Percentiles rank a stretch among this genome's conserved stretches.
Conservation (phyloP, 164 flowering plant species). For the Macadamia tetraphylla region DNA sequence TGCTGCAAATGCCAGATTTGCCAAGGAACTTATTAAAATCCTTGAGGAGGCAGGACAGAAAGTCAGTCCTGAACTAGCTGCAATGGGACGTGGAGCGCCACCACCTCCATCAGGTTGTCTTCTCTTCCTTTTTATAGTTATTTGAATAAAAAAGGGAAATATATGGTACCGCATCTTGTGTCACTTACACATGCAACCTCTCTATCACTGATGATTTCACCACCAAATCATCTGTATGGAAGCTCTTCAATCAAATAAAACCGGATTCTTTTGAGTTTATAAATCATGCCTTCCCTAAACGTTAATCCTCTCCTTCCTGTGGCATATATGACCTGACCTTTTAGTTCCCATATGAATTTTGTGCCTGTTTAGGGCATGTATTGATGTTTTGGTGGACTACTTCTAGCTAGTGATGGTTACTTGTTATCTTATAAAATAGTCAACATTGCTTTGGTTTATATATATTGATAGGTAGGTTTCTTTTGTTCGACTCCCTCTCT, state of each 20-base stretch:
- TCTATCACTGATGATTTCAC: too few species aligned
- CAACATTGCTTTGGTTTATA: too few species aligned
- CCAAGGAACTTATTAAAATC: conserved; percentile 80
- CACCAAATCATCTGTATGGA: neutral
- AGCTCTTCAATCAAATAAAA: neutral
- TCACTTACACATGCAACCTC: too few species aligned
- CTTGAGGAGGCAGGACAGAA: conserved; percentile 97
- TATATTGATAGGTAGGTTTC: too few species aligned
- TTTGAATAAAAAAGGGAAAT: neutral
- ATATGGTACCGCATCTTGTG: neutral
- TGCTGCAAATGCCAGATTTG: conserved; percentile 93
- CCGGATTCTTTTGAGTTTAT: neutral
- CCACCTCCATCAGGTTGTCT: conserved; percentile 64
- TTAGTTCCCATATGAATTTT: too few species aligned
- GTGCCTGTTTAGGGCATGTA: neutral
- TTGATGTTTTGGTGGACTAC: neutral
- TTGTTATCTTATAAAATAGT: neutral
- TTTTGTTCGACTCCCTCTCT: neutral
- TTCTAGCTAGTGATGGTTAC: neutral
- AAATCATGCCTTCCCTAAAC: neutral
- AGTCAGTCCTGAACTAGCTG: conserved; percentile 76
- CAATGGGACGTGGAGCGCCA: conserved; percentile 93
- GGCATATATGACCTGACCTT: too few species aligned
- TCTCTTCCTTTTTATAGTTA: neutral
- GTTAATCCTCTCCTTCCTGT: too few species aligned